Evolutionary conservation across 495 filamentous ascomycete species (phyloP).

Genomic region (Cercophora scortea): DNA sequence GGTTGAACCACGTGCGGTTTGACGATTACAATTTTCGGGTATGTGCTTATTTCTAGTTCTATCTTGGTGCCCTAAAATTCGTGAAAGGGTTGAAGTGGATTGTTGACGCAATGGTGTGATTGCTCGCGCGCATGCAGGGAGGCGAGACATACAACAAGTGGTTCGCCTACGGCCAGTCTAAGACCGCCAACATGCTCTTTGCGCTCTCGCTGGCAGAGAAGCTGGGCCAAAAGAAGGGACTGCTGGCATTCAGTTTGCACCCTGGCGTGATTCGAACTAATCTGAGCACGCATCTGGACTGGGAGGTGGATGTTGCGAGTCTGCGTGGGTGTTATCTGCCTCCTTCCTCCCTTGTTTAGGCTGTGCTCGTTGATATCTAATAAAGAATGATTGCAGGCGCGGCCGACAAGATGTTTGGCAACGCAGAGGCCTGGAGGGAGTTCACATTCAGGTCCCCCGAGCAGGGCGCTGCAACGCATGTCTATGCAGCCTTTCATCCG

Average conservation of each 20-base stretch:
- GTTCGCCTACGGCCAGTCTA: constrained; percentile 41
- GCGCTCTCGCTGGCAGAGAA: constrained; percentile 35
- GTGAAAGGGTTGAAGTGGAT: background rate
- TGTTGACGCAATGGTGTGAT: background rate
- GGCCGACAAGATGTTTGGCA: too few relatives aligned
- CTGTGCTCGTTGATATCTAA: too few relatives aligned
- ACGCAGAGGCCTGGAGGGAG: background rate
- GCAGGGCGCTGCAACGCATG: constrained; percentile 36
- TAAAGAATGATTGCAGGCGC: too few relatives aligned
- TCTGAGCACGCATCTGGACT: constrained; percentile 23
- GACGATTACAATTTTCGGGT: constrained; percentile 39
- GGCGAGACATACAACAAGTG: constrained; percentile 41
- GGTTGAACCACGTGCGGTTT: constrained; percentile 37
- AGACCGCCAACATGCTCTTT: constrained; percentile 48
- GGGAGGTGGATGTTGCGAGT: too few relatives aligned
- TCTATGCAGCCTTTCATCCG: constrained; percentile 36
- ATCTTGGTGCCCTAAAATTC: background rate
- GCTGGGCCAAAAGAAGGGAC: constrained; percentile 13
- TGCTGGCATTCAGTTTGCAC: constrained; percentile 34
- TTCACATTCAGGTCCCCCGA: constrained; percentile 26
- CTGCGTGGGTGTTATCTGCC: too few relatives aligned
- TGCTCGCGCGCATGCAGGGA: constrained; percentile 12
- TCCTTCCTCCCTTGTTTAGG: too few relatives aligned
- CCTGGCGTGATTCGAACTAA: constrained; percentile 33
- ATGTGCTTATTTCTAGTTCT: background rate